phyloP scores from a whole-genome alignment of 2,329 filamentous ascomycete genomes.

The Calonectria pauciramosa region DNA sequence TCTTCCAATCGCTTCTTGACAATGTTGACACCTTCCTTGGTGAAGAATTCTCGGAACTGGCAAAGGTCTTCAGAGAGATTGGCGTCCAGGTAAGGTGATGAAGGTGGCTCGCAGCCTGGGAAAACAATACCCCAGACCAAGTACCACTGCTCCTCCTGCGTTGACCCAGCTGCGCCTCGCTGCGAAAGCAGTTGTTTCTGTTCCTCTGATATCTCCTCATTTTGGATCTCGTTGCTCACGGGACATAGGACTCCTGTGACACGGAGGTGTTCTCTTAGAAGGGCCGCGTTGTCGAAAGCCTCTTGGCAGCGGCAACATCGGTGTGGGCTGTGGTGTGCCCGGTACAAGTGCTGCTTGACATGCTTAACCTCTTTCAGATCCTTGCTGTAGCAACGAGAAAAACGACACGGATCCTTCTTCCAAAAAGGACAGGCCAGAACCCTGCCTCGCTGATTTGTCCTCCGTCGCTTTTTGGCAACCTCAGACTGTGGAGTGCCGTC shows the following conservation, averaged over 20 bases:
- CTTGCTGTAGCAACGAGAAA: not conserved
- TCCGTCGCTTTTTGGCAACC: not conserved
- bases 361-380: not conserved
- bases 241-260: not conserved
- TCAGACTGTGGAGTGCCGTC: not conserved
- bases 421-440: not conserved
- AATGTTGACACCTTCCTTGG: not conserved
- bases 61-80: not conserved
- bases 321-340: not conserved
- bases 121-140: not conserved
- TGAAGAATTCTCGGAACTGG: not conserved
- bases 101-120: not conserved
- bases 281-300: not conserved
- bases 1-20: not conserved
- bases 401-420: not conserved
- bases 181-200: not conserved
- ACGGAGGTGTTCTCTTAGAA: not conserved
- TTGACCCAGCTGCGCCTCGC: not conserved
- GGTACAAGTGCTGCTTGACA: not conserved
- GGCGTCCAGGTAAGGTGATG: not conserved
- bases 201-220: not conserved
- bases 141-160: not conserved
- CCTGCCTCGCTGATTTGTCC: not conserved
- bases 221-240: not conserved
- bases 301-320: not conserved